phyloP scores from a whole-genome alignment of 2,329 filamentous ascomycete species.

The Apiospora hydei region DNA sequence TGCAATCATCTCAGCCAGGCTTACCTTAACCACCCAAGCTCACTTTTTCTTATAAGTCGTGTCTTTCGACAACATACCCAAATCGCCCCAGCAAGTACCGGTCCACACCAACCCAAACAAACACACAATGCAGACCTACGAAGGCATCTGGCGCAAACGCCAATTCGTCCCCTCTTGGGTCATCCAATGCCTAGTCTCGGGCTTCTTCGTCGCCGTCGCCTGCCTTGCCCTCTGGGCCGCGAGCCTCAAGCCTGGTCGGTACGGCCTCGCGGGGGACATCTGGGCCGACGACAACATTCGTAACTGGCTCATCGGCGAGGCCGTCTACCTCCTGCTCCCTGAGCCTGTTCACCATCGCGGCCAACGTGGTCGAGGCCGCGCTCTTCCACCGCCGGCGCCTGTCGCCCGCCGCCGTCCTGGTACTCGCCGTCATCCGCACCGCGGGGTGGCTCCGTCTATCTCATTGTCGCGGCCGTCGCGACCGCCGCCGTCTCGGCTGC shows the following conservation, averaged over 20 bases:
- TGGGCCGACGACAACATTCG: no score
- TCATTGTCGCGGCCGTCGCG: slow-evolving; percentile 28
- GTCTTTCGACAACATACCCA: neutral
- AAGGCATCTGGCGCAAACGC: slow-evolving; percentile 33
- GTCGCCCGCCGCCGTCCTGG: slow-evolving; percentile 30
- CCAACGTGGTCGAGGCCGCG: slow-evolving; percentile 29
- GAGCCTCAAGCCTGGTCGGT: neutral
- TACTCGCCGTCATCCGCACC: slow-evolving; percentile 29
- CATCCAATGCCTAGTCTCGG: slow-evolving; percentile 28
- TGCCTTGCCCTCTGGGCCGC: slow-evolving; percentile 25
- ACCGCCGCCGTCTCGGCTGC: slow-evolving; percentile 24
- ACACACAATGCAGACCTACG: slow-evolving; percentile 25
- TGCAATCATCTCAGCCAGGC: neutral
- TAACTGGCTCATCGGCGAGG: slow-evolving; percentile 26
- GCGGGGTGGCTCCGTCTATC: slow-evolving; percentile 30
- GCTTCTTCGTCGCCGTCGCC: slow-evolving; percentile 27
- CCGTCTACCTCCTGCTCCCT: slow-evolving; percentile 26
- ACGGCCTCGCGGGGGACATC: neutral
- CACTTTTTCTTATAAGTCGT: neutral
- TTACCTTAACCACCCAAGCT: no score
- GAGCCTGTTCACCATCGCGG: slow-evolving; percentile 28
- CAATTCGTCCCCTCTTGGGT: slow-evolving; percentile 33
- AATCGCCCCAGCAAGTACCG: neutral
- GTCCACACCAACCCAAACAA: neutral
- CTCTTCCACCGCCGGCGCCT: slow-evolving; percentile 29